Conservation (phyloP, 2,329 filamentous ascomycete genomes). For the Lecanoromycetidae sp. region DNA sequence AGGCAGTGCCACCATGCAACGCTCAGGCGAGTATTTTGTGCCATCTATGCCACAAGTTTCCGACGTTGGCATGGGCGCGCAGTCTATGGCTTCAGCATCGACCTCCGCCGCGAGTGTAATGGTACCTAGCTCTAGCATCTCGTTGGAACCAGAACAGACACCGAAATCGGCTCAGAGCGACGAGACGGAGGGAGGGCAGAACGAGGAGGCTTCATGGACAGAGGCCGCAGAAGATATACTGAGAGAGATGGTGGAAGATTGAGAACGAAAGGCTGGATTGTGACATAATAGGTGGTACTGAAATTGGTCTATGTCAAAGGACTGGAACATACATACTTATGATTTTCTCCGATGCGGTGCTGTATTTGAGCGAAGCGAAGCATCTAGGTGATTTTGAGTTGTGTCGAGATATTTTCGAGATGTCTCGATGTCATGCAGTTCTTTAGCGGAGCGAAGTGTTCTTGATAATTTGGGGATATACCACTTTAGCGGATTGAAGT, state of each 20-base stretch:
- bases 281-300: background rate
- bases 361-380: background rate
- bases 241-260: conserved; percentile 6
- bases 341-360: background rate
- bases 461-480: background rate
- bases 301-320: too few species aligned
- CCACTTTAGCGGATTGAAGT: background rate
- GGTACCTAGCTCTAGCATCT: background rate
- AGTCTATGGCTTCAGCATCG: background rate
- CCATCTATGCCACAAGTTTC: background rate
- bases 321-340: background rate
- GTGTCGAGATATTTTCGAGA: too few species aligned
- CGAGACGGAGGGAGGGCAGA: background rate
- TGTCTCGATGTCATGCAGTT: too few species aligned
- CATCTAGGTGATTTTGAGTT: too few species aligned
- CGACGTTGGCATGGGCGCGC: background rate
- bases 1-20: background rate
- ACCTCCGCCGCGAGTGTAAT: background rate
- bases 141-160: background rate
- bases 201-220: background rate
- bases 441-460: too few species aligned
- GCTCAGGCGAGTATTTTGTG: too few species aligned
- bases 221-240: background rate
- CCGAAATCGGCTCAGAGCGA: background rate
- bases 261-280: background rate